A percentile compares a stretch with the other conserved stretches of the same genome.
Conservation (phyloP, 176 grass and related monocot species). For the Aegilops sharonensis region DNA sequence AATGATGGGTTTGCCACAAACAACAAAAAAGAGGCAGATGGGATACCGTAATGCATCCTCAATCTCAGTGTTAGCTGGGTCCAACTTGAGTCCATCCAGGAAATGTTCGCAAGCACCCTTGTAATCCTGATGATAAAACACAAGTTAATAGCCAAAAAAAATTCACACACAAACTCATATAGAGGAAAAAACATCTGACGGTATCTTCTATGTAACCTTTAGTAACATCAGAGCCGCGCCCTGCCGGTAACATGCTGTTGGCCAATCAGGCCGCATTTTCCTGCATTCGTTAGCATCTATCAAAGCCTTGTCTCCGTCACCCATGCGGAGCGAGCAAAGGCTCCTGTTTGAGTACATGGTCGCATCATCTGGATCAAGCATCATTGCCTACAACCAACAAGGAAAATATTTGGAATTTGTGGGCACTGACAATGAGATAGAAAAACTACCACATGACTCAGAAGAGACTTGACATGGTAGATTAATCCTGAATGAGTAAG, state of each 20-base stretch:
- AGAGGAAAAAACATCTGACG: neutral
- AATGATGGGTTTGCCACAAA: neutral
- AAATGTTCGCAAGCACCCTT: neutral
- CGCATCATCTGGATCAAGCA: neutral
- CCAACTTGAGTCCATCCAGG: neutral
- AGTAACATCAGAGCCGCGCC: neutral
- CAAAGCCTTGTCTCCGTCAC: neutral
- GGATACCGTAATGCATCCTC: constrained; percentile 2
- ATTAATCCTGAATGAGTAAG: neutral
- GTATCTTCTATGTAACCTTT: neutral
- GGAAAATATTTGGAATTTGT: neutral
- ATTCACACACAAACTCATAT: neutral
- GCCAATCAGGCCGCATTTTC: neutral
- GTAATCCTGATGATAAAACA: neutral
- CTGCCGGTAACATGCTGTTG: neutral
- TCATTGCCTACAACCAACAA: neutral
- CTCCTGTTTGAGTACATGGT: neutral
- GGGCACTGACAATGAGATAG: too few relatives aligned
- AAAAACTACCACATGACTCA: too few relatives aligned
- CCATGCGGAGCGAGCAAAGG: neutral
- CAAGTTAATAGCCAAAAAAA: neutral
- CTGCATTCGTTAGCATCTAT: neutral
- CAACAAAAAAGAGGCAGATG: neutral
- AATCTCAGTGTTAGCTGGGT: constrained; percentile 4
- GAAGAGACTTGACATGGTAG: neutral